Conservation (phyloP, 768 basidiomycete species). For the Auricularia sp. region DNA sequence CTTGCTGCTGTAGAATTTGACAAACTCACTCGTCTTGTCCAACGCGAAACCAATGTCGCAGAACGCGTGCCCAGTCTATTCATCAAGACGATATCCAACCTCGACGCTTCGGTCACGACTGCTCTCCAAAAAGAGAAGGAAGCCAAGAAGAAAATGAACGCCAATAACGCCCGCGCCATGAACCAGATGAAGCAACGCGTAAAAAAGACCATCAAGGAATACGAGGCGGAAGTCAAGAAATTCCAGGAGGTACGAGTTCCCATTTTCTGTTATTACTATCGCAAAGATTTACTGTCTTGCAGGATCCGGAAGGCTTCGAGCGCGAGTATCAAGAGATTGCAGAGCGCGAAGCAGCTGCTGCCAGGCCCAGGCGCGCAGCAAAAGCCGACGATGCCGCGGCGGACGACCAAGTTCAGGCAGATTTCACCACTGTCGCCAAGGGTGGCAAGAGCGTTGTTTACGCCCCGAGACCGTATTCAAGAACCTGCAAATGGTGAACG, state of each 20-base stretch:
- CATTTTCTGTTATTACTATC: too few species aligned
- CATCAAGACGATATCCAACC: constrained; percentile 58
- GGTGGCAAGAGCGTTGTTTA: constrained; percentile 78
- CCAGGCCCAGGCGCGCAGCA: constrained; percentile 28
- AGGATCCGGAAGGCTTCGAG: constrained; percentile 89
- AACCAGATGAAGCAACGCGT: constrained; percentile 98
- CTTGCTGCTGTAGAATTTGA: constrained; percentile 69
- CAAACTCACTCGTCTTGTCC: constrained; percentile 84
- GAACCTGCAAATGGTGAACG: constrained; percentile 81
- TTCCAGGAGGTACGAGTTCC: constrained; percentile 57
- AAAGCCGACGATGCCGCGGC: constrained; percentile 23
- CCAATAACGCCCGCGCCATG: constrained; percentile 84
- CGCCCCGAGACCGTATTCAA: constrained; percentile 86
- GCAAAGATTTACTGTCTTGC: neutral
- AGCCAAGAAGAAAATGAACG: constrained; percentile 94
- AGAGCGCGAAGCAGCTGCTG: constrained; percentile 31
- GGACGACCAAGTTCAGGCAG: constrained; percentile 46
- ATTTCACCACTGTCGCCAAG: constrained; percentile 85
- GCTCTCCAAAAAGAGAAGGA: constrained; percentile 81
- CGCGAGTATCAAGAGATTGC: constrained; percentile 54
- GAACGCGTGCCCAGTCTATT: constrained; percentile 85
- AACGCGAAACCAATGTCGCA: constrained; percentile 73
- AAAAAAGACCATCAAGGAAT: constrained; percentile 83
- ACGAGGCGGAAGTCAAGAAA: constrained; percentile 68
- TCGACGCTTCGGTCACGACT: constrained; percentile 66